Evolutionary conservation across 2,329 filamentous ascomycete species (phyloP), one percentile per base, ranked within the genome.

Genomic region (Penicillium sp.): DNA sequence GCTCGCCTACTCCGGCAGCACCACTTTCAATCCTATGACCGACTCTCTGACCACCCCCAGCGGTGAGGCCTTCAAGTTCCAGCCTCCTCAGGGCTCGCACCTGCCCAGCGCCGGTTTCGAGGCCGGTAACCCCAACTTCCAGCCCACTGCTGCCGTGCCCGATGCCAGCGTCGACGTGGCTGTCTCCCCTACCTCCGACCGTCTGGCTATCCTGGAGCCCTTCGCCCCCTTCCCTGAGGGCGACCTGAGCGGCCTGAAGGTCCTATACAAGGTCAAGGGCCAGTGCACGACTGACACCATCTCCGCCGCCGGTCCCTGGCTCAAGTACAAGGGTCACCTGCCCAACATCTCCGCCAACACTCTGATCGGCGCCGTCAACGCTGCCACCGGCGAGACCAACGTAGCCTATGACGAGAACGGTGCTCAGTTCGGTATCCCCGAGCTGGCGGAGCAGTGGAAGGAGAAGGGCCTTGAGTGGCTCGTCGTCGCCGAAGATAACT

Each of bases 261-360:
- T 99, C 15, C 87, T 99, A 13, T 93, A 96, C 80, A 97, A 97
- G 78, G 89, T 97, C 59, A 89, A 92, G 58, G 94, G 94, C 59
- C 96, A 99, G 78, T 99, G 94, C 81, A 99, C 94, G 51, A 99
- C 94, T 36, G 94, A 99, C 76, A 97, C 94, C 64, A 99, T 99
- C 75, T 97, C 92, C 2, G 57, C 93, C 15, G 92, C 93, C 1
- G 92, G 92, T 3, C 92, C 92, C 8, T 97, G 92, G 92, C 84
- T 99, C 62, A 97, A 97, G 77, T 99, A 97, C 84, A 97, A 97
- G 81, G 94, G 94, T 56, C 94, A 99, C 75, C 84, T 99, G 56
- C 90, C 93, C 72, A 99, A 99, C 80, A 99, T 99, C 72, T 89
- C 87, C 60, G 90, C 91, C 69, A 99, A 99, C 83, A 99, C 94